phyloP scores from a whole-genome alignment of 148 eudicot genomes.

The Polygonum aviculare region DNA sequence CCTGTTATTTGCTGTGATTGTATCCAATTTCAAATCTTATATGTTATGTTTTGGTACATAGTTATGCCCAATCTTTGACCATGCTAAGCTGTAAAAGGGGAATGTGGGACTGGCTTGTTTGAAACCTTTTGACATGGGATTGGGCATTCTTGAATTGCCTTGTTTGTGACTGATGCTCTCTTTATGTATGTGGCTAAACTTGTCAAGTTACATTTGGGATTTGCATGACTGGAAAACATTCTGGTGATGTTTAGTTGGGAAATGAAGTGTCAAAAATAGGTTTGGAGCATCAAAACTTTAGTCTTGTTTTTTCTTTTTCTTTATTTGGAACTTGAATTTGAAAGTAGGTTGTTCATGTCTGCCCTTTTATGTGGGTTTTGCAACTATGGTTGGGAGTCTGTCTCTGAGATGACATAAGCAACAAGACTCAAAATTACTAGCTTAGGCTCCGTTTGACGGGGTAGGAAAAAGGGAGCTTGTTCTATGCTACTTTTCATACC shows the following conservation, averaged over 20 bases:
- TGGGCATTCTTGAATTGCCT: conserved; percentile 2
- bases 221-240: neutral
- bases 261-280: neutral
- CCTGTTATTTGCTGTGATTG: neutral
- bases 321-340: too few species aligned
- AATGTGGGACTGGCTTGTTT: neutral
- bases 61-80: conserved; percentile 6
- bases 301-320: too few species aligned
- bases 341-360: too few species aligned
- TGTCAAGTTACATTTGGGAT: neutral
- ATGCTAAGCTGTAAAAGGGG: neutral
- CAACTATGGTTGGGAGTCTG: too few species aligned
- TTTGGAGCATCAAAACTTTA: neutral
- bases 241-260: neutral
- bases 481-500: too few species aligned
- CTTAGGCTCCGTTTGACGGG: too few species aligned
- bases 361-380: too few species aligned
- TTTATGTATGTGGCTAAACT: conserved; percentile 9
- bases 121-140: neutral
- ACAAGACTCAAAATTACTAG: too few species aligned
- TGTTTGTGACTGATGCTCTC: neutral
- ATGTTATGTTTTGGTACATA: conserved; percentile 10
- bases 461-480: too few species aligned
- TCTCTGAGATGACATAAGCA: too few species aligned
- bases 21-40: conserved; percentile 1